Evolutionary conservation across 768 basidiomycete species (phyloP).

Genomic region (Leccinum aurantiacum): DNA sequence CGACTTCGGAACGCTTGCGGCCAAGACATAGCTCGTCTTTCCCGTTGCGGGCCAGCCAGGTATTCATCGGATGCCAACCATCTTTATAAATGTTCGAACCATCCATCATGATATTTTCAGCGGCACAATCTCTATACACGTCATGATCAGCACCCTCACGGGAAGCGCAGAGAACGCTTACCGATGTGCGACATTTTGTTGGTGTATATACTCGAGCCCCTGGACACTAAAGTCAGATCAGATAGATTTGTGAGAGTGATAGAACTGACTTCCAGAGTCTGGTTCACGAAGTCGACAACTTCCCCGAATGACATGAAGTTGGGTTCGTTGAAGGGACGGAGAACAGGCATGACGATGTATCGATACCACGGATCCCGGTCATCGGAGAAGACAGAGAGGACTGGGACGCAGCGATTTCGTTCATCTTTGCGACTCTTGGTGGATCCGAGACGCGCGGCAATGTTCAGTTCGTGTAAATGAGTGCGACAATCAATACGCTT

Average conservation of each 20-base stretch:
- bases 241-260: too few relatives aligned
- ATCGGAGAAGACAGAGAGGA: slow-evolving; percentile 15
- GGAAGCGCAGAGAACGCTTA: too few relatives aligned
- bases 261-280: slow-evolving; percentile 25
- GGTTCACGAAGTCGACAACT: slow-evolving; percentile 24
- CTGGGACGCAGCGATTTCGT: slow-evolving; percentile 26
- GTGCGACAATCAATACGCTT: slow-evolving; percentile 5
- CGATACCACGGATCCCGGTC: slow-evolving; percentile 11
- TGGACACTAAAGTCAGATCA: background rate
- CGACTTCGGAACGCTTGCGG: too few relatives aligned
- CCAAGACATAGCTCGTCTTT: too few relatives aligned
- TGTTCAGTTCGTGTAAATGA: slow-evolving; percentile 6
- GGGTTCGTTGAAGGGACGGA: slow-evolving; percentile 26
- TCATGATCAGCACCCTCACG: too few relatives aligned
- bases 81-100: too few relatives aligned
- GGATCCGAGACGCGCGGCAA: slow-evolving; percentile 3
- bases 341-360: slow-evolving; percentile 31
- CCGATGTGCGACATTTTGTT: slow-evolving; percentile 35
- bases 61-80: too few relatives aligned
- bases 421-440: background rate
- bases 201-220: slow-evolving; percentile 38
- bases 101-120: too few relatives aligned
- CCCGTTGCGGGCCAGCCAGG: too few relatives aligned
- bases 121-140: too few relatives aligned
- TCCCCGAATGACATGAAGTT: slow-evolving; percentile 28